Base-by-base conservation (phyloP, 805 yeast species). In the Candida mattraensis region DNA sequence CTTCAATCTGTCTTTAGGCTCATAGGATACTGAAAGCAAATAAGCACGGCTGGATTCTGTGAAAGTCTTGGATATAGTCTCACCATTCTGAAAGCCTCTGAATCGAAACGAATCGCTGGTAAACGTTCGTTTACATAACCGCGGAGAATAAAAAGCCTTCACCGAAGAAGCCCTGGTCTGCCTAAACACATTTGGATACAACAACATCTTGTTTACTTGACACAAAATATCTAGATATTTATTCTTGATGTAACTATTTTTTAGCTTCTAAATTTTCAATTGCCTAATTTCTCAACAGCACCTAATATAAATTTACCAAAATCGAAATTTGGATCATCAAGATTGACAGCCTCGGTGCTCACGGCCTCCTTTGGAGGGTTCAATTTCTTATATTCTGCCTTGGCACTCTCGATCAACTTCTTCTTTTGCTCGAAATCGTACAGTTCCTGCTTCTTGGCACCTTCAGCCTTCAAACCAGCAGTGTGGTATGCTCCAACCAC, bases 291-390 rank as follows among this genome's bases (percentile, higher is more conserved):
- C 51, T 76, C 81, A 48, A 83, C 73, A 52, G 83, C 78, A 33
- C 78, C 70, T 58, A 81, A 72, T 53, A 83, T 76, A 31, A 78
- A 83, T 47, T 70, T 67, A 36, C 78, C 96, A 54, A 84, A 75
- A 63, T 89, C 98, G 63, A 87, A 76, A 69, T 88, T 83, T 49
- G 95, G 93, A 66, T 88, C 95, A 56, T 87, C 91, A 61, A 88
- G 72, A 67, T 89, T 75, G 50, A 81, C 61, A 35, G 76, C 74
- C n/a, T 71, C 64, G 31, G 69, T 51, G 19, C 66, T 53, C 40
- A 70, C 70, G 24, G 61, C 63, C 35, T 61, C 61, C 50, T 69
- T 69, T 43, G 72, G 67, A 38, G 67, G 64, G 51, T 68, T 58
- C 56, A 78, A 66, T 64, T 77, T 83, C 51, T 87, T 88, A 67